Conservation (phyloP, 306 rosid genomes). For the Quercus robur region DNA sequence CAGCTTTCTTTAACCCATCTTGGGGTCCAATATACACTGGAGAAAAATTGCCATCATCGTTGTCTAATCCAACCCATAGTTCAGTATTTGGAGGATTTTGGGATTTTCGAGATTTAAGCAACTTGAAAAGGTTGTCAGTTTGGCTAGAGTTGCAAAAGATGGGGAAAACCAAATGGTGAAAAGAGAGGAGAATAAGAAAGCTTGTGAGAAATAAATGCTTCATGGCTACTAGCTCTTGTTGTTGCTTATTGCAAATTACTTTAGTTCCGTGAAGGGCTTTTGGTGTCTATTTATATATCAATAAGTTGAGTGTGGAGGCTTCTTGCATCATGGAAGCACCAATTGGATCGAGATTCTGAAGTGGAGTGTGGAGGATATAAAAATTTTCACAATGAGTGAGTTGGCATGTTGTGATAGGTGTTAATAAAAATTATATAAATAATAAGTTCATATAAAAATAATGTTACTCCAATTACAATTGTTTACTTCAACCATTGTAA, state of each 20-base stretch:
- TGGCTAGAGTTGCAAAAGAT: constrained; percentile 31
- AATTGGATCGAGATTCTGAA: too few relatives aligned
- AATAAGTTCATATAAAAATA: too few relatives aligned
- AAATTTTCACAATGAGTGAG: too few relatives aligned
- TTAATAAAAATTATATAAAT: too few relatives aligned
- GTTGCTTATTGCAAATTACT: not conserved
- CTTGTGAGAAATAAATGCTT: not conserved
- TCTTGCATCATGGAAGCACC: too few relatives aligned
- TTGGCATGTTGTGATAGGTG: too few relatives aligned
- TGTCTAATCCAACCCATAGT: constrained; percentile 21
- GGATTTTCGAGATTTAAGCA: constrained; percentile 29
- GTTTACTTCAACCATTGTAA: too few relatives aligned
- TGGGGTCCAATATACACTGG: constrained; percentile 14
- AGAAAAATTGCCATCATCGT: not conserved
- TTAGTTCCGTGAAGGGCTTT: not conserved
- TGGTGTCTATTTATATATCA: not conserved
- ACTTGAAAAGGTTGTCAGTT: constrained; percentile 33
- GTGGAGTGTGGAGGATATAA: too few relatives aligned
- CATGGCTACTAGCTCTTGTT: not conserved
- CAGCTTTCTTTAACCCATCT: constrained; percentile 30
- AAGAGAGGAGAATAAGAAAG: constrained; percentile 3
- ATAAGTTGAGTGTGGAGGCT: too few relatives aligned
- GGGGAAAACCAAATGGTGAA: constrained; percentile 18
- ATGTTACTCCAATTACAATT: too few relatives aligned
- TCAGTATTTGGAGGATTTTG: constrained; percentile 1